Base-by-base conservation (phyloP, 2,329 filamentous ascomycete genomes). In the Lachnellula subtilissima region DNA sequence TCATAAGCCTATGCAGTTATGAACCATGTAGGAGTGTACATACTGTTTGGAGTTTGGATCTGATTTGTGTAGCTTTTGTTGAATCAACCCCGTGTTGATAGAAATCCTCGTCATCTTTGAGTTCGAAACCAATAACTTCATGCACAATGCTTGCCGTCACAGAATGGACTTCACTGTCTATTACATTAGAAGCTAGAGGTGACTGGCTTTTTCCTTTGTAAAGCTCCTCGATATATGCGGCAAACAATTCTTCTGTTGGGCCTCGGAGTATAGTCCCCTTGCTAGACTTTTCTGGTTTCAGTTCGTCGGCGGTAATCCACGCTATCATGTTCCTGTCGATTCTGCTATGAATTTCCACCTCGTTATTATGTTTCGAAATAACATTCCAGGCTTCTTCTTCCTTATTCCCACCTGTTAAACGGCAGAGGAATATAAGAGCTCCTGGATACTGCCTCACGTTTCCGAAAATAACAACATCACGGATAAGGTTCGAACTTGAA, bases 81-180 rank as follows among this genome's bases (percentile, higher is more conserved):
- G 84, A 87, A 64, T 87, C 83, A 0, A 87, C 76, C 0, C 83
- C 83, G 59, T 78, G 78, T 0, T 74, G 73, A 60, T 82, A 86
- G 1, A 87, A 67, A 62, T 86, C 82, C 2, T 50, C 45, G 17
- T 62, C 53, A 19, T 73, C 70, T 7, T 77, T 68, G 1, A 73
- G 54, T 11, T 71, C 58, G 0, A 72, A 57, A 0, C 69, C 72
- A 3, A 72, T 50, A 1, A 73, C 63, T 19, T 68, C 60, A 4
- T 56, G 53, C 9, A 77, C 72, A 2, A 71, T 68, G 0, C 63
- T 62, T 0, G 55, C 53, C 1, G 82, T 68, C 7, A 61, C 59
- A 2, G 59, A 52, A 0, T 59, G 35, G 0, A 28, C 80, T 54
- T 17, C 40, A 19, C 78, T 72, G 0, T 70, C 67, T 45, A 74